Evolutionary conservation across 31 red algal species (phyloP).

Genomic region (Odonthalia washingtoniensis): DNA sequence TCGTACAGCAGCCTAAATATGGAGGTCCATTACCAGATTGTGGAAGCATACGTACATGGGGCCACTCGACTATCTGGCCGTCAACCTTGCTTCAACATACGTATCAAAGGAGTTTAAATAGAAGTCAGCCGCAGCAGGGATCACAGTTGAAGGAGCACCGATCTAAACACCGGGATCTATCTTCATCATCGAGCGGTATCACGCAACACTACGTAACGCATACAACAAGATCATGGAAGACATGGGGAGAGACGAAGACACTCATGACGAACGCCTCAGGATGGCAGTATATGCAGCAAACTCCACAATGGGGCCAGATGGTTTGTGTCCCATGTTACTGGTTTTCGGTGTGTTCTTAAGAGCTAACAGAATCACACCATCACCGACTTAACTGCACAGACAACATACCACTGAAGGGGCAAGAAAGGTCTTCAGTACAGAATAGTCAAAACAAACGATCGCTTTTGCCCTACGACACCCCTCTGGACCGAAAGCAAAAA

Average conservation of each 20-base stretch:
- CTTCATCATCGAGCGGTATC: constrained; percentile 37
- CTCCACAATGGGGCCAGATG: constrained; percentile 44
- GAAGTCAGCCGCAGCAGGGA: not conserved
- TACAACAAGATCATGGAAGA: constrained; percentile 22
- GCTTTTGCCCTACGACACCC: not conserved
- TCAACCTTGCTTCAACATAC: not conserved
- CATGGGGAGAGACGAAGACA: not conserved
- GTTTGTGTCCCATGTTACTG: constrained; percentile 31
- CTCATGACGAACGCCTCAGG: constrained; percentile 10
- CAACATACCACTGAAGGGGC: not conserved
- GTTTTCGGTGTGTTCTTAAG: constrained; percentile 69
- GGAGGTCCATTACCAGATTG: not conserved
- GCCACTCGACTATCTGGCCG: not conserved
- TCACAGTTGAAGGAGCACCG: constrained; percentile 18
- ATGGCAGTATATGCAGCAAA: constrained; percentile 28
- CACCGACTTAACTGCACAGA: too few species aligned
- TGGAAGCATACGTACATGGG: not conserved
- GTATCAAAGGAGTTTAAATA: not conserved
- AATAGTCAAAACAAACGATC: not conserved
- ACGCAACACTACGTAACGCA: not conserved
- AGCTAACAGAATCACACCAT: too few species aligned
- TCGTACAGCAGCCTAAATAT: not conserved
- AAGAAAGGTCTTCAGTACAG: not conserved
- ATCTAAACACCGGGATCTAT: constrained; percentile 32
- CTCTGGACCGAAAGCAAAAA: not conserved